phyloP scores from a whole-genome alignment of 257 asterid species.

The Leonotis leonurus region DNA sequence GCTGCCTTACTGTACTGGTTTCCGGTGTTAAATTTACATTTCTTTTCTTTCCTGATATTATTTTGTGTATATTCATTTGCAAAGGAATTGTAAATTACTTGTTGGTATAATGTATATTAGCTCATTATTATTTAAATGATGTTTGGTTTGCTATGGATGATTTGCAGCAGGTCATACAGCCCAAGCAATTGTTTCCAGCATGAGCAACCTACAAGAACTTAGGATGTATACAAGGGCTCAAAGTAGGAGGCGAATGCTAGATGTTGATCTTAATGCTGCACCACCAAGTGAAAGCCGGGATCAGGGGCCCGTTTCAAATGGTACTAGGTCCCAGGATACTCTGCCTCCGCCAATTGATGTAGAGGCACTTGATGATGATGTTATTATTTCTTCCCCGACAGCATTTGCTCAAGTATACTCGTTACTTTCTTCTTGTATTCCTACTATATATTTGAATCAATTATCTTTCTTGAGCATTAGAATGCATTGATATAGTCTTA shows the following conservation, averaged over 20 bases:
- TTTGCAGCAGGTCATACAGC: slow-evolving; percentile 12
- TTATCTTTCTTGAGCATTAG: background rate
- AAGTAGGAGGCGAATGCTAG: slow-evolving; percentile 25
- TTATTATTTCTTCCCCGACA: slow-evolving; percentile 45
- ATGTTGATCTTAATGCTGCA: slow-evolving; percentile 46
- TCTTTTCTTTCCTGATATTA: background rate
- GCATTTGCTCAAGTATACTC: slow-evolving; percentile 46
- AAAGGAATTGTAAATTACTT: background rate
- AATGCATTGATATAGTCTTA: background rate
- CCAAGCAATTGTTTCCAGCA: slow-evolving; percentile 11
- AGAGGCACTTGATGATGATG: slow-evolving; percentile 51
- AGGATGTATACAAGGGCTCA: slow-evolving; percentile 32
- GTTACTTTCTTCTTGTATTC: background rate
- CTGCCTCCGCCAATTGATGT: slow-evolving; percentile 39
- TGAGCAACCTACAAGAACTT: slow-evolving; percentile 29
- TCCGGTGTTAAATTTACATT: background rate
- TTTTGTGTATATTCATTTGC: background rate
- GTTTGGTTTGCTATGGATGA: slow-evolving; percentile 6
- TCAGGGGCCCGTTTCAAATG: slow-evolving; percentile 25
- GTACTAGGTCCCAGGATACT: slow-evolving; percentile 20
- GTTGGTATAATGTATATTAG: background rate
- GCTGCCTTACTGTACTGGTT: background rate
- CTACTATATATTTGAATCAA: background rate
- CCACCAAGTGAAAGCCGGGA: slow-evolving; percentile 33
- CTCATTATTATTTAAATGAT: background rate